Base-by-base conservation (phyloP, 495 filamentous ascomycete species). In the Astrocystis sublimbata region DNA sequence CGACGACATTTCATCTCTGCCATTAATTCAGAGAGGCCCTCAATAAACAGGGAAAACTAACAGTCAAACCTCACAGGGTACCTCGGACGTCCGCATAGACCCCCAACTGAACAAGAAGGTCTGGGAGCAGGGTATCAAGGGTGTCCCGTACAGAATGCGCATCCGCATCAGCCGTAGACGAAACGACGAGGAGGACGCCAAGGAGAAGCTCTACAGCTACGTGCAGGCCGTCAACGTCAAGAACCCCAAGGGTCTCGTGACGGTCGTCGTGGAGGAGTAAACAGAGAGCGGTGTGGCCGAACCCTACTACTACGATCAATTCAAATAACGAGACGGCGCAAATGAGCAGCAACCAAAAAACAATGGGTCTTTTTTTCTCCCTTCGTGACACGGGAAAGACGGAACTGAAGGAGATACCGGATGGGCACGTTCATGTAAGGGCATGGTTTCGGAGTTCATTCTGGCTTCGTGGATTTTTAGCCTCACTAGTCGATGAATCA, bases 31-130 rank as follows among this genome's bases (percentile, higher is more conserved):
- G n/a, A n/a, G n/a, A n/a, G n/a, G n/a, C n/a, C n/a, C n/a, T n/a
- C 10, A 31, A 35, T 8, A 61, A 47, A 31, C 28, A 3, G 10
- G 28, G n/a, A n/a, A 40, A 23, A 76, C 65, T 54, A 45, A 50
- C 58, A 58, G 52, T 50, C 49, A 36, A 68, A 53, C 58, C n/a
- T 31, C 36, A 41, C 66, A 98, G 94, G 94, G 94, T 77, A 99
- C 94, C 79, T 81, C 87, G 74, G 94, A 99, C 78, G 94, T 99
- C 83, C 94, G 94, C 68, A 80, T 99, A 75, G 94, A 98, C 84
- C 94, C 94, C 66, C 90, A 91, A 78, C 83, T 99, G 67, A 99
- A 99, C 88, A 99, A 99, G 89, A 97, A 99, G 86, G 93, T 99
- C 80, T 99, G 94, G 94, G 96, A 99, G 81, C 85, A 89, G 75